Evolutionary conservation across 2,329 filamentous ascomycete genomes (phyloP).

Genomic region (Fusarium cicatricum): DNA sequence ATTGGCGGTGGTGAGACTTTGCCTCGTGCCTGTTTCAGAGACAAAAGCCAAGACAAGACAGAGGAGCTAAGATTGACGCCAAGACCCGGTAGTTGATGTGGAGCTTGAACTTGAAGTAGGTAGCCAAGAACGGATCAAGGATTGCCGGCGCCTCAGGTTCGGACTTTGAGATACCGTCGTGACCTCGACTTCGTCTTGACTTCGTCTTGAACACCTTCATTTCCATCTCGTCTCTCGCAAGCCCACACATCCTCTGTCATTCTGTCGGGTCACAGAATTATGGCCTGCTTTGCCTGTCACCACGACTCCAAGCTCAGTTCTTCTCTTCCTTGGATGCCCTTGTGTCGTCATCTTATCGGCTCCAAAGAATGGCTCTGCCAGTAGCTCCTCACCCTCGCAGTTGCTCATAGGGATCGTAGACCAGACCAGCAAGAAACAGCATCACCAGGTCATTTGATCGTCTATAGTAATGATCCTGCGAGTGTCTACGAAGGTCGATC

Average conservation of each 20-base stretch:
- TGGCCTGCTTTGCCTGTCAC: no score
- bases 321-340: constrained; percentile 20
- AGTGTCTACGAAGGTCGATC: constrained; percentile 35
- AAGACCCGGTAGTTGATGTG: constrained; percentile 33
- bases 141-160: background rate
- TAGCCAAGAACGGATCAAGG: constrained; percentile 4
- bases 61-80: constrained; percentile 17
- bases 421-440: constrained; percentile 10
- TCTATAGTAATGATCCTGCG: constrained; percentile 7
- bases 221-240: no score
- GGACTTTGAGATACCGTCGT: no score
- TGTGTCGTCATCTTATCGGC: background rate
- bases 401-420: constrained; percentile 8
- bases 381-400: constrained; percentile 2
- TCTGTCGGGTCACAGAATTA: no score
- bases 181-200: background rate
- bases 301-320: no score
- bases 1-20: constrained; percentile 17
- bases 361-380: background rate
- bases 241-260: no score
- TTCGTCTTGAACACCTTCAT: no score
- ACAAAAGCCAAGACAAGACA: constrained; percentile 11
- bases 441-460: constrained; percentile 27
- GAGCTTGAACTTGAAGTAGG: background rate
- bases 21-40: constrained; percentile 31